These are phyloP conservation scores for Eustoma russellianum DNA, from an alignment of 257 asterid genomes.

Conservation along the genomic window DNA sequence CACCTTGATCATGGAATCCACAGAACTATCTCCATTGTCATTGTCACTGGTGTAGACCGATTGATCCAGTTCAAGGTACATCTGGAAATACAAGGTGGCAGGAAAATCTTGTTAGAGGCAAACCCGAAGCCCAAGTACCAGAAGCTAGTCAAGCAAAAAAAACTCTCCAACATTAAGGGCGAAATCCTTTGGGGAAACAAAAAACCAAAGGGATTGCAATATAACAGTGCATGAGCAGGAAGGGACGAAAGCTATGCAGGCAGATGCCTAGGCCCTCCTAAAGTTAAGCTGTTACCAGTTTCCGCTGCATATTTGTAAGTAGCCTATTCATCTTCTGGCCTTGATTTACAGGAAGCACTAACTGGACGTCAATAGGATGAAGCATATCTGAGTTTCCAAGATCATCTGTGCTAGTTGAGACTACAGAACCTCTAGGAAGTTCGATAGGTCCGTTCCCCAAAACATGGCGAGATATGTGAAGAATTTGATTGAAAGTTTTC, in stretches of 20 bases:
- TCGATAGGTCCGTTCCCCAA: constrained; percentile 40
- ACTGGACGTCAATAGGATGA: constrained; percentile 54
- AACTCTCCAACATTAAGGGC: not conserved
- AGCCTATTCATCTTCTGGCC: constrained; percentile 74
- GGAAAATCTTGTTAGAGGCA: too few species aligned
- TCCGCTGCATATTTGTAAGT: constrained; percentile 63
- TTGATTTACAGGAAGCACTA: constrained; percentile 72
- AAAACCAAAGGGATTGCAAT: too few species aligned
- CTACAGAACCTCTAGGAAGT: constrained; percentile 35
- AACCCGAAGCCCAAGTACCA: too few species aligned
- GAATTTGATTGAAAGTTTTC: too few species aligned
- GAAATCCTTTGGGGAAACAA: too few species aligned
- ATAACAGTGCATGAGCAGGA: too few species aligned
- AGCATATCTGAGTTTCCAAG: constrained; percentile 38
- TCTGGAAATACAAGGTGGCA: constrained; percentile 26
- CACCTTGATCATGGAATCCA: constrained; percentile 10
- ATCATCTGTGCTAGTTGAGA: constrained; percentile 30
- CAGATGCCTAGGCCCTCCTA: too few species aligned
- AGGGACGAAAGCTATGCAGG: too few species aligned
- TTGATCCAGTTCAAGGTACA: constrained; percentile 22
- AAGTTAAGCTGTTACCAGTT: constrained; percentile 44
- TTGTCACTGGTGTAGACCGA: constrained; percentile 24
- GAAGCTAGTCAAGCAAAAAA: not conserved
- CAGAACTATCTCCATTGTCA: constrained; percentile 11
- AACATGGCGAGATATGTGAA: constrained; percentile 36